These are phyloP conservation scores for Chiua virens DNA, from an alignment of 768 basidiomycete species.

Conservation along the genomic window DNA sequence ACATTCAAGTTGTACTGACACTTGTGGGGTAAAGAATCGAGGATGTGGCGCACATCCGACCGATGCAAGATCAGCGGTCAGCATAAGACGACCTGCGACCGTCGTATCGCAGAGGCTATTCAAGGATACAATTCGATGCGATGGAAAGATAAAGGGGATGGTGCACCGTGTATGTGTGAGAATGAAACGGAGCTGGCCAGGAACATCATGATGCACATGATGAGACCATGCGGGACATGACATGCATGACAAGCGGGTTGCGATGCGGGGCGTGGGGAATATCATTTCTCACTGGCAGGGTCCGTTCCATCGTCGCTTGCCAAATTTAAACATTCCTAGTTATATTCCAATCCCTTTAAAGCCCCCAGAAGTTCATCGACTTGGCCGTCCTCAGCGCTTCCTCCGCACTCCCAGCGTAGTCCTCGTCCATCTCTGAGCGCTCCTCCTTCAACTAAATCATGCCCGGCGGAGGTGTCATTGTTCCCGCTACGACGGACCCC, in stretches of 20 bases:
- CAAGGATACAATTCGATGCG: too few relatives aligned
- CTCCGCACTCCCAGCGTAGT: background rate
- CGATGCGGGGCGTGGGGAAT: conserved; percentile 21
- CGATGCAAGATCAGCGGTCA: too few relatives aligned
- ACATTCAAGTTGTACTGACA: too few relatives aligned
- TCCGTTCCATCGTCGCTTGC: background rate
- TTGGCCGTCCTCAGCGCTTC: conserved; percentile 4
- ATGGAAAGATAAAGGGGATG: too few relatives aligned
- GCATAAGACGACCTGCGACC: too few relatives aligned
- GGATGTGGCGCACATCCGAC: too few relatives aligned
- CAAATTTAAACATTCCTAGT: background rate
- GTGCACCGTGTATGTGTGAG: too few relatives aligned
- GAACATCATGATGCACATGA: conserved; percentile 5
- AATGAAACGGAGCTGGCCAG: conserved; percentile 2
- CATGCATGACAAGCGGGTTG: conserved; percentile 19
- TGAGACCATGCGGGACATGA: conserved; percentile 20
- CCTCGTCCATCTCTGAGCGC: background rate
- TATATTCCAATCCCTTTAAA: conserved; percentile 2
- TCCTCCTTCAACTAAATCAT: conserved; percentile 6
- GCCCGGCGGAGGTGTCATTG: conserved; percentile 12
- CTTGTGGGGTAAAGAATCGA: too few relatives aligned
- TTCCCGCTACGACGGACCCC: background rate
- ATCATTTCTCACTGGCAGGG: background rate
- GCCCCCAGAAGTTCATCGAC: background rate
- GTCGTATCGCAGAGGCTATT: too few relatives aligned